phyloP scores from a whole-genome alignment of 495 filamentous ascomycete genomes.

The Viridothelium virens region DNA sequence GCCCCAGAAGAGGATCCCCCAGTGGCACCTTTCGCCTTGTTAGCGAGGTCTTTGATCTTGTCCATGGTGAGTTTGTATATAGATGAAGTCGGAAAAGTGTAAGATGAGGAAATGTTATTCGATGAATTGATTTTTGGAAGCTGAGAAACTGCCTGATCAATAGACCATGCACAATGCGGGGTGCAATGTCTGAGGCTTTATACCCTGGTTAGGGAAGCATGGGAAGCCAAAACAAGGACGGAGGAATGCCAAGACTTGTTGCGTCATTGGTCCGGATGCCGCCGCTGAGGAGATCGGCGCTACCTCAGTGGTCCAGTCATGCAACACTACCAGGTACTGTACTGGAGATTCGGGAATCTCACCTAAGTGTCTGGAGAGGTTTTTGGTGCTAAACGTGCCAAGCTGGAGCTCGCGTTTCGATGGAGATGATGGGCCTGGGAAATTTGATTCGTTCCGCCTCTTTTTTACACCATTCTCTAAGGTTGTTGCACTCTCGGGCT shows the following conservation, averaged over 20 bases:
- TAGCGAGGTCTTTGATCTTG: conserved; percentile 8
- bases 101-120: background rate
- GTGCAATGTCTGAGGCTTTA: background rate
- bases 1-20: background rate
- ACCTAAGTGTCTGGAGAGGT: too few species aligned
- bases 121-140: background rate
- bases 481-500: too few species aligned
- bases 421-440: too few species aligned
- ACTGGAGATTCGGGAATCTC: too few species aligned
- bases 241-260: background rate
- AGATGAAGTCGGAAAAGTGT: background rate
- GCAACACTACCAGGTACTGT: too few species aligned
- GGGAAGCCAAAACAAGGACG: background rate
- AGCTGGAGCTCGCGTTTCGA: too few species aligned
- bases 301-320: too few species aligned
- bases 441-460: too few species aligned
- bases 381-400: too few species aligned
- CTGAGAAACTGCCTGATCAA: too few species aligned
- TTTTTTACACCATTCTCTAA: too few species aligned
- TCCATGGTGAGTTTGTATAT: background rate
- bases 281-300: background rate
- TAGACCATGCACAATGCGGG: too few species aligned
- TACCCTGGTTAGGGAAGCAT: background rate
- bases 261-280: background rate
- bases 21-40: background rate